Evolutionary conservation across 2,329 filamentous ascomycete species (phyloP).

Genomic region (Ambrosiella xylebori): DNA sequence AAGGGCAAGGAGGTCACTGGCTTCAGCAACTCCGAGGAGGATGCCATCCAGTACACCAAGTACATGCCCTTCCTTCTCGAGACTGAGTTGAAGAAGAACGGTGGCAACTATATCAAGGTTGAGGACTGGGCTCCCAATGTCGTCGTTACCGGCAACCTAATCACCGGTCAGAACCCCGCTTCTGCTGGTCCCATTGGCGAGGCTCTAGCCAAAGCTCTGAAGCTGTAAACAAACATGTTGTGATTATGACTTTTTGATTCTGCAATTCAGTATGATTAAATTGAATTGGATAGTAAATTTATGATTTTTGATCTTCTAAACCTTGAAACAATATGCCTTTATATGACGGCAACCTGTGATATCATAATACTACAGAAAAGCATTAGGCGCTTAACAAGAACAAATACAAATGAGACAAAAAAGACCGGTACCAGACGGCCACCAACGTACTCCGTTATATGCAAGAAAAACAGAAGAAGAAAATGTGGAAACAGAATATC

Average conservation of each 20-base stretch:
- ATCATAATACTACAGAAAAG: background rate
- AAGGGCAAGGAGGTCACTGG: conserved; percentile 40
- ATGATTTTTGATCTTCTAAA: background rate
- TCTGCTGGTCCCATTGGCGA: conserved; percentile 34
- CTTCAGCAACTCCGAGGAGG: conserved; percentile 42
- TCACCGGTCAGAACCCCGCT: conserved; percentile 41
- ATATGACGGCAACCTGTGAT: background rate
- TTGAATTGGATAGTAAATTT: background rate
- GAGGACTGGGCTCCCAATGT: conserved; percentile 33
- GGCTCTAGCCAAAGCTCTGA: conserved; percentile 31
- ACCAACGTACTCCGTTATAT: conserved; percentile 4
- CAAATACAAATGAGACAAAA: background rate
- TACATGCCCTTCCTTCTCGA: conserved; percentile 44
- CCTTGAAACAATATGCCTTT: background rate
- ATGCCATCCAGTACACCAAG: conserved; percentile 28
- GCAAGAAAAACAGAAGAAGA: background rate
- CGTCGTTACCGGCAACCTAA: conserved; percentile 32
- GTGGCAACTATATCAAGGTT: conserved; percentile 37
- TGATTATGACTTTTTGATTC: background rate
- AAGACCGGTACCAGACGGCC: background rate
- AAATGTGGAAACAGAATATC: conserved; percentile 1
- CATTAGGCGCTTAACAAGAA: background rate
- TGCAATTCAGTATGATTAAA: background rate
- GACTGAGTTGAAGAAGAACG: conserved; percentile 31
- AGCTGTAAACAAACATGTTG: conserved; percentile 3